Conservation (phyloP, 352 stramenopile species). For the Phytophthora ohioensis region DNA sequence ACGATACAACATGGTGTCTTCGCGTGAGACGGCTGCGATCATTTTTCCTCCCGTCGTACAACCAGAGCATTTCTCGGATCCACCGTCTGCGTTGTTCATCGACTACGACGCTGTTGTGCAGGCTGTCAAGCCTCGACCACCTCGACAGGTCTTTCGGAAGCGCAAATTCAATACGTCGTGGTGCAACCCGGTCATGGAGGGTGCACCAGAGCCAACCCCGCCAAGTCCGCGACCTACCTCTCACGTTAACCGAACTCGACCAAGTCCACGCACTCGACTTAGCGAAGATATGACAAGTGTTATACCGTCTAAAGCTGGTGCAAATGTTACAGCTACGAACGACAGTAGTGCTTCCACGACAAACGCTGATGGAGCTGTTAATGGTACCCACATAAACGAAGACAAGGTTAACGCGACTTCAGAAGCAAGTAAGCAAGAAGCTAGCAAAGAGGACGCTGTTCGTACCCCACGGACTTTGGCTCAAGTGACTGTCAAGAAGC, state of each 20-base stretch:
- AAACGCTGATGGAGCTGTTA: not conserved
- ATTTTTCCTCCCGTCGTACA: conserved; percentile 59
- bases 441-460: conserved; percentile 30
- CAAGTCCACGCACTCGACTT: conserved; percentile 14
- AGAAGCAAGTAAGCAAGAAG: not conserved
- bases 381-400: not conserved
- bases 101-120: conserved; percentile 74
- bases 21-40: conserved; percentile 45
- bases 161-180: conserved; percentile 73
- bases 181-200: conserved; percentile 69
- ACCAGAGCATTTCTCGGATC: conserved; percentile 36
- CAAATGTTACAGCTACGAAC: not conserved
- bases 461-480: conserved; percentile 15
- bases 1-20: conserved; percentile 53
- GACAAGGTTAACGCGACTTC: conserved; percentile 3
- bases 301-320: not conserved
- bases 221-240: conserved; percentile 18
- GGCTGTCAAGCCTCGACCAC: conserved; percentile 56
- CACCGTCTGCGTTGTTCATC: conserved; percentile 72
- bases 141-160: conserved; percentile 61
- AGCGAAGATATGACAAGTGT: not conserved
- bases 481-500: conserved; percentile 13
- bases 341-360: not conserved
- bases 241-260: not conserved
- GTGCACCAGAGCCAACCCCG: conserved; percentile 1